A percentile compares a stretch with the other conserved stretches of the same genome.
These are phyloP conservation scores for Xerocomellus dryophilus DNA, from an alignment of 768 basidiomycete genomes.

Conservation along the genomic window DNA sequence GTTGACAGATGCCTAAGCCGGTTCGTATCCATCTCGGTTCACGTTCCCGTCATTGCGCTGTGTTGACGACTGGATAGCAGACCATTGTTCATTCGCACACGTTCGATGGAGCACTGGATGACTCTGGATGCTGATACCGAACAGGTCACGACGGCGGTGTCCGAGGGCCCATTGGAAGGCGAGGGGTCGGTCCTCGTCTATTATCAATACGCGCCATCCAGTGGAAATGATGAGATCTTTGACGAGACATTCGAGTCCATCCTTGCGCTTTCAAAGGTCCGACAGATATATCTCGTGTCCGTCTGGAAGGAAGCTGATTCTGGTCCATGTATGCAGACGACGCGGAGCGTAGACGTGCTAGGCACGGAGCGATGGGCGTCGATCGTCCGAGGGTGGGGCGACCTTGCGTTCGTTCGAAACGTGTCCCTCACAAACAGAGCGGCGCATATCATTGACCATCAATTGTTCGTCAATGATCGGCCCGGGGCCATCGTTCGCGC, in stretches of 20 bases:
- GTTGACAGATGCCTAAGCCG: background rate
- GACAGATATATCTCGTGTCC: background rate
- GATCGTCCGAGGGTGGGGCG: slow-evolving; percentile 2
- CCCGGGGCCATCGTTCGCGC: slow-evolving; percentile 1
- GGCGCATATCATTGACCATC: slow-evolving; percentile 1
- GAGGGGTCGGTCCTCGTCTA: background rate
- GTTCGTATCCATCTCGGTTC: background rate
- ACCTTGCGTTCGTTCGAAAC: background rate
- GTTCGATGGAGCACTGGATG: background rate
- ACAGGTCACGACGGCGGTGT: background rate
- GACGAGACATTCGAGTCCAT: background rate
- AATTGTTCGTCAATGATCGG: background rate
- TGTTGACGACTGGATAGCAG: background rate
- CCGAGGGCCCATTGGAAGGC: background rate
- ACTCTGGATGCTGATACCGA: background rate
- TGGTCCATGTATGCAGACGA: background rate
- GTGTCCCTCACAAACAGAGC: background rate
- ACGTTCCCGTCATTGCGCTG: no score
- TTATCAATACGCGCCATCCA: background rate
- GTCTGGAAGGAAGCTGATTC: background rate
- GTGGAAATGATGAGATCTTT: background rate
- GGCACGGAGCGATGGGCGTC: background rate
- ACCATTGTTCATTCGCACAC: background rate
- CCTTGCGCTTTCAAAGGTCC: slow-evolving; percentile 4
- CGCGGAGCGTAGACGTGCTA: background rate